Evolutionary conservation across 1,284 basidiomycete genomes (phyloP), one percentile per base, ranked within the genome.

Genomic region (Fomes fomentarius): DNA sequence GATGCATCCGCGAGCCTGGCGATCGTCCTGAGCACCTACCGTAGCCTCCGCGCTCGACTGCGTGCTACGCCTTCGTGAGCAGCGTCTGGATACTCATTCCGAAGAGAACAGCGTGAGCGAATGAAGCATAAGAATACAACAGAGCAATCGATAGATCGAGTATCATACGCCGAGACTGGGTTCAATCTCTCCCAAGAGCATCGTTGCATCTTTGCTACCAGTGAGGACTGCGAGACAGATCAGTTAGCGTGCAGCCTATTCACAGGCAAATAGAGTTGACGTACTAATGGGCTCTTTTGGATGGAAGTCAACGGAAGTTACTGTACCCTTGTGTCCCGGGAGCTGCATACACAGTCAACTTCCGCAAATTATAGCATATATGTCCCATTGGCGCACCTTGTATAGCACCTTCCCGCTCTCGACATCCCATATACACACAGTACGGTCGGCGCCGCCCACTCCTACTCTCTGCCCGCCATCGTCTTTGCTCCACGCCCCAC

Each of bases 401-500:
- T 96, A 96, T 63, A 89, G 68, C 9, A 95, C 84, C 64, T 87
- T 88, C 12, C 84, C 87, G 60, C 83, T 93, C 63, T 96, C 92
- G 2, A 94, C 92, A 21, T 96, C 94, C 94, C 94, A 97, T 25
- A 98, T 88, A 50, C 91, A 94, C 30, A 97, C 93, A 77, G 85
- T 91, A 52, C 90, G 76, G 68, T 93, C 90, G 1, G 90, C 89
- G 34, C 90, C 90, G 37, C 90, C 90, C 0, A 92, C 86, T 6
- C 87, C 89, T 1, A 87, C 89, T 6, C 89, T 79, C 47, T 76
- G 75, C 0, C 90, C 90, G 19, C 78, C 81, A 58, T 92, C 90
- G 49, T 90, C 86, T 60, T 75, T 83, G 67, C 88, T 90, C 90
- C 94, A 97, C 2, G 91, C 87, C 1, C 84, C 91, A 52, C 85